Percentiles rank a stretch among this genome's conserved stretches.
These are phyloP conservation scores for Phylloboletellus chloephorus DNA, from an alignment of 1,284 basidiomycete species.

Conservation along the genomic window DNA sequence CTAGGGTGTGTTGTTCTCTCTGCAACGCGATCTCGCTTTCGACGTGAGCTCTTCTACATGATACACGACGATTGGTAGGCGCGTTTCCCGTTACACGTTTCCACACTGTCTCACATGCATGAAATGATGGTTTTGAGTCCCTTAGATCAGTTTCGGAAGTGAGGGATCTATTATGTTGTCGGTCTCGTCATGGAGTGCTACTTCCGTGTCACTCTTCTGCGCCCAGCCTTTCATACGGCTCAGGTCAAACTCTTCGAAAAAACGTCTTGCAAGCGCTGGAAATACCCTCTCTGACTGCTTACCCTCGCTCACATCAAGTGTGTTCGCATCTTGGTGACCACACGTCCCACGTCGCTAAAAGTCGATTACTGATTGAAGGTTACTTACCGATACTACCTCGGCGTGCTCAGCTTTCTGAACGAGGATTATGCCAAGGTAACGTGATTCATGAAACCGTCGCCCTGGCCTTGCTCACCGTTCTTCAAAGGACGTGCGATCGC, in stretches of 20 bases:
- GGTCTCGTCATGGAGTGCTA: constrained; percentile 90
- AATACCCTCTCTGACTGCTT: constrained; percentile 71
- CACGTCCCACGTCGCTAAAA: constrained; percentile 8
- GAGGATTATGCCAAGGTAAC: constrained; percentile 82
- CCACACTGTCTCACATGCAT: constrained; percentile 1
- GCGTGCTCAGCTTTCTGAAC: constrained; percentile 89
- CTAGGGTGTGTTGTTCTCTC: constrained; percentile 82
- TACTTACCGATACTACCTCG: constrained; percentile 89
- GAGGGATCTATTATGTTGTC: constrained; percentile 94
- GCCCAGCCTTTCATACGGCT: constrained; percentile 1
- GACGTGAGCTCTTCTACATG: constrained; percentile 42
- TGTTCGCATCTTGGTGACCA: constrained; percentile 23
- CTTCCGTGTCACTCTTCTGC: constrained; percentile 61
- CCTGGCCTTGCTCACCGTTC: constrained; percentile 1
- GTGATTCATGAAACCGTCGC: neutral
- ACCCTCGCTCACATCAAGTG: constrained; percentile 85
- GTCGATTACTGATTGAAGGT: constrained; percentile 45
- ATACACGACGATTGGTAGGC: constrained; percentile 78
- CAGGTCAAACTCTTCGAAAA: constrained; percentile 84
- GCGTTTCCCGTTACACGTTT: constrained; percentile 13
- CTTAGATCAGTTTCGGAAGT: constrained; percentile 76
- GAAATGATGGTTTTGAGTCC: constrained; percentile 38
- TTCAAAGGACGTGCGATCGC: too few species aligned
- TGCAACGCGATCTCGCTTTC: constrained; percentile 75
- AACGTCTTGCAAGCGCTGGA: constrained; percentile 89